A percentile compares a stretch with the other conserved stretches of the same genome.
Conservation (phyloP, 1,139 yeast species). For the Hanseniaspora gamundiae region DNA sequence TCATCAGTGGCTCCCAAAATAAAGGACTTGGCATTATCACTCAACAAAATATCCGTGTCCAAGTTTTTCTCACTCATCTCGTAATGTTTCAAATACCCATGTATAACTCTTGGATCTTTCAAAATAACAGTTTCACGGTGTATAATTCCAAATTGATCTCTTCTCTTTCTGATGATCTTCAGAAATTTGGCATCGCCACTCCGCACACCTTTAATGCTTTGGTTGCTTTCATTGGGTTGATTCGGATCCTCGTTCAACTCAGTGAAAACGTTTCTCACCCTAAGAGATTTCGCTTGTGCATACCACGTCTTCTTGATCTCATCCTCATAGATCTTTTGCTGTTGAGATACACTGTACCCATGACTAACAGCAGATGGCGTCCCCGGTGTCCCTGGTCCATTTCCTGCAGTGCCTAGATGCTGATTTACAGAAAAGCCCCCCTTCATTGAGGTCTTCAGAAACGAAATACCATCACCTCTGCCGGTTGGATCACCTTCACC, state of each 20-base stretch:
- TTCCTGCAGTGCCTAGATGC: constrained; percentile 7
- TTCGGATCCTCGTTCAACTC: constrained; percentile 29
- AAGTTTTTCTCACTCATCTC: constrained; percentile 38
- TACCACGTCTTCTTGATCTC: constrained; percentile 89
- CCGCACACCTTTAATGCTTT: constrained; percentile 16
- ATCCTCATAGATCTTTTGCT: constrained; percentile 84
- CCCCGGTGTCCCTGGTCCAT: constrained; percentile 20
- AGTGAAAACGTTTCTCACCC: too few relatives aligned
- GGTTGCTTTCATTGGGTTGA: constrained; percentile 25
- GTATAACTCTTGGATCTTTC: constrained; percentile 75
- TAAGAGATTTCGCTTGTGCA: constrained; percentile 58
- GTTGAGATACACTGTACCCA: constrained; percentile 70
- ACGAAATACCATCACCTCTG: constrained; percentile 82
- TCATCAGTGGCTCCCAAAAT: constrained; percentile 68
- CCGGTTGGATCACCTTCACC: constrained; percentile 98
- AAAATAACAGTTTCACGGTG: constrained; percentile 74
- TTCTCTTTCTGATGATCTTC: constrained; percentile 64
- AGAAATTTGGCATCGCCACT: constrained; percentile 37
- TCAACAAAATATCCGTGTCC: constrained; percentile 23
- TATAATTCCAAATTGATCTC: constrained; percentile 76
- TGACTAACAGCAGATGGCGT: constrained; percentile 24
- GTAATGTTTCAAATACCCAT: constrained; percentile 71
- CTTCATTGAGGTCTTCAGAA: constrained; percentile 84
- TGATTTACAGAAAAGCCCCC: constrained; percentile 65
- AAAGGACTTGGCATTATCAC: constrained; percentile 40